These are phyloP conservation scores for Penicillium brasilianum DNA, from an alignment of 2,329 filamentous ascomycete genomes.

Conservation along the genomic window DNA sequence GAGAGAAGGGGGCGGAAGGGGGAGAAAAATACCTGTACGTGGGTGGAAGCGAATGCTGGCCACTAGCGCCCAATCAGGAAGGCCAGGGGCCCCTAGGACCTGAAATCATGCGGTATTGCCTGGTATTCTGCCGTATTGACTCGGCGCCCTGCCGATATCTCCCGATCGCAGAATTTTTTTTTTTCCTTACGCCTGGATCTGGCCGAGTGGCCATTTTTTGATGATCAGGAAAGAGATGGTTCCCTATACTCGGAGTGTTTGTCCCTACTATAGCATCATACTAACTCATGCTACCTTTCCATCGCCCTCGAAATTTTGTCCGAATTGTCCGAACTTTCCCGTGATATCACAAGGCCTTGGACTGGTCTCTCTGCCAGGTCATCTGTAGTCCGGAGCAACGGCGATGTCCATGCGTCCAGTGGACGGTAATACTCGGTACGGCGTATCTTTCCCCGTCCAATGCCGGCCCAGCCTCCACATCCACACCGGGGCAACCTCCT, in stretches of 20 bases:
- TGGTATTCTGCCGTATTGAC: conserved; percentile 20
- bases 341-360: neutral
- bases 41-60: conserved; percentile 43
- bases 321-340: neutral
- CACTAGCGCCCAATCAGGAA: conserved; percentile 37
- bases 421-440: conserved; percentile 23
- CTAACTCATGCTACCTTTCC: too few species aligned
- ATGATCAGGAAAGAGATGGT: neutral
- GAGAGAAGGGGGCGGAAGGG: conserved; percentile 45
- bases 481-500: conserved; percentile 34
- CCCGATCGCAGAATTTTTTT: conserved; percentile 39
- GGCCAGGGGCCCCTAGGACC: conserved; percentile 11
- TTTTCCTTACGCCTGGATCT: too few species aligned
- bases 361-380: neutral
- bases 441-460: conserved; percentile 32
- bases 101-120: conserved; percentile 11
- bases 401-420: conserved; percentile 17
- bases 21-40: conserved; percentile 47
- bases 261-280: neutral
- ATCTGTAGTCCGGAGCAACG: conserved; percentile 32
- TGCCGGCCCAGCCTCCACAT: conserved; percentile 25
- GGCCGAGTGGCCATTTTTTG: neutral
- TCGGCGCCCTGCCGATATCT: conserved; percentile 42
- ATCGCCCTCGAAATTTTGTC: neutral
- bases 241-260: neutral